Conservation (phyloP, 2,329 filamentous ascomycete species). For the Aureobasidium sp. region DNA sequence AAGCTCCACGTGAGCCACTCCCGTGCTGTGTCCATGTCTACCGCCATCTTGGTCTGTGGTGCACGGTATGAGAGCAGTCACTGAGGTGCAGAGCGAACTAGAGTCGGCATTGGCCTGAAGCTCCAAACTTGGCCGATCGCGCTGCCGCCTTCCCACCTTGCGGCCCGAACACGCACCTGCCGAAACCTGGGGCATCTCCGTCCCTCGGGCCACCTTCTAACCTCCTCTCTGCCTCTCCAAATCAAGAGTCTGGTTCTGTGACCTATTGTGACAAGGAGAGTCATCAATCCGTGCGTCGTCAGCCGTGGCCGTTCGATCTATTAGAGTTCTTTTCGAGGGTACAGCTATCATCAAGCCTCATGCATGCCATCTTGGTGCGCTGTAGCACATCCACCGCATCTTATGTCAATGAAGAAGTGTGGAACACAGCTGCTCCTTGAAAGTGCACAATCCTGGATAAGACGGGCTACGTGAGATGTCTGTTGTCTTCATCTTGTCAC, state of each 20-base stretch:
- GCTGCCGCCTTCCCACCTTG: not conserved
- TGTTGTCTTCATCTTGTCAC: not conserved
- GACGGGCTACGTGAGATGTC: not conserved
- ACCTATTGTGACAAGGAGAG: not conserved
- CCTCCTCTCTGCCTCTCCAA: not conserved
- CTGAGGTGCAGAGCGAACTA: not conserved
- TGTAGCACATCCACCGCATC: not conserved
- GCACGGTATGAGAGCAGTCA: not conserved
- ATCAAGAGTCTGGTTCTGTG: not conserved
- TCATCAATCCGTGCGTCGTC: not conserved
- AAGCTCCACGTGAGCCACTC: conserved; percentile 42
- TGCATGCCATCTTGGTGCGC: not conserved
- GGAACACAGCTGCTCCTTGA: not conserved
- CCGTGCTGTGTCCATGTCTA: conserved; percentile 16
- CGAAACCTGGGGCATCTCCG: conserved; percentile 7
- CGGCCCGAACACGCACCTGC: conserved; percentile 6
- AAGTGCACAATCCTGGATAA: not conserved
- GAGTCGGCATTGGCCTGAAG: not conserved
- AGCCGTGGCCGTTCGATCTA: not conserved
- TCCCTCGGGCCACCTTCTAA: not conserved
- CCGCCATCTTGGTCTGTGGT: not conserved
- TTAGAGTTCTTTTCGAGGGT: not conserved
- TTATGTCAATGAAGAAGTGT: not conserved
- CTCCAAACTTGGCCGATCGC: not conserved
- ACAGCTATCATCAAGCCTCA: not conserved